phyloP scores from a whole-genome alignment of 2,329 filamentous ascomycete species.

The Alternaria gaisen region DNA sequence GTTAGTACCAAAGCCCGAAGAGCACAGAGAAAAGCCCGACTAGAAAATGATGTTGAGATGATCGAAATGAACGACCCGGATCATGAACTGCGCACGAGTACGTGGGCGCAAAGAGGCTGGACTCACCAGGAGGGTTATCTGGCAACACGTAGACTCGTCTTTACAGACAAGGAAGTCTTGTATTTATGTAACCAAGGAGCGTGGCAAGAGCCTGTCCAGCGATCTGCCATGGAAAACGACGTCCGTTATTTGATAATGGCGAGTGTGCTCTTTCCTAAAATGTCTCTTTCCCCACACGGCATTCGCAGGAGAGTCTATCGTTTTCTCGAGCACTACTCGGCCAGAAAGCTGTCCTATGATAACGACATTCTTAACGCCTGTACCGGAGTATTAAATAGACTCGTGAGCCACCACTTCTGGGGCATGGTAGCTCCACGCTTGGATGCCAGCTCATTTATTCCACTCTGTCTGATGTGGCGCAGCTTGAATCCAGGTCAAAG shows the following conservation, averaged over 20 bases:
- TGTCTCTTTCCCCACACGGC: no score
- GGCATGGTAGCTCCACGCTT: background rate
- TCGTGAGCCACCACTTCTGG: background rate
- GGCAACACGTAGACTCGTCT: background rate
- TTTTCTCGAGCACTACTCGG: background rate
- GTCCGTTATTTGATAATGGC: no score
- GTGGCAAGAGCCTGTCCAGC: background rate
- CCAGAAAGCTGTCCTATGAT: background rate
- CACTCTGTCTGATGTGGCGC: fast-evolving
- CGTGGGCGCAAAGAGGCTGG: background rate
- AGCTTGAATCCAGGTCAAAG: fast-evolving
- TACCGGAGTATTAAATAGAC: fast-evolving
- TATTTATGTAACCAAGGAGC: background rate
- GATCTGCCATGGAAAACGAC: no score
- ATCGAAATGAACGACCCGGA: background rate
- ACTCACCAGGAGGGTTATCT: background rate
- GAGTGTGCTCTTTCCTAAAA: no score
- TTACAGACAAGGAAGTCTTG: background rate
- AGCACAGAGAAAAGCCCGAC: fast-evolving
- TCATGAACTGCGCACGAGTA: background rate
- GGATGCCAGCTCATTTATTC: fast-evolving
- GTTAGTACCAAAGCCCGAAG: fast-evolving
- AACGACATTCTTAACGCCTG: background rate
- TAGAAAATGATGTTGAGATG: background rate
- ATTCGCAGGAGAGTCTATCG: fast-evolving